A percentile compares a stretch with the other conserved stretches of the same genome.
Conservation (phyloP, 768 basidiomycete genomes). For the Pholiota conissans region DNA sequence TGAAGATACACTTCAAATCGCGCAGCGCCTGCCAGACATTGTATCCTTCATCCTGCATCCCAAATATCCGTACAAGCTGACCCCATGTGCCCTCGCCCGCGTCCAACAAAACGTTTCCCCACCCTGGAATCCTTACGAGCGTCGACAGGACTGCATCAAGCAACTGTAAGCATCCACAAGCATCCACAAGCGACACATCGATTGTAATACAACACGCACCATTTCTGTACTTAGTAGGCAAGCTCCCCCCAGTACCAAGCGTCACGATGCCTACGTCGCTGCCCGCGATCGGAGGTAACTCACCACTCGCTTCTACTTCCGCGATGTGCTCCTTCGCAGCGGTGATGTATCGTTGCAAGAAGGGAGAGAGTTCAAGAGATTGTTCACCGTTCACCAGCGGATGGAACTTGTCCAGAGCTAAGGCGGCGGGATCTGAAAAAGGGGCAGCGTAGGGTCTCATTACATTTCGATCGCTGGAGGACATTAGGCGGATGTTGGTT, state of each 20-base stretch:
- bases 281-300: conserved; percentile 32
- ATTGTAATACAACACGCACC: too few relatives aligned
- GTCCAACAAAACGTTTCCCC: conserved; percentile 81
- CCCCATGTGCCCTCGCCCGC: conserved; percentile 93
- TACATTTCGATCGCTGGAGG: conserved; percentile 36
- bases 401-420: conserved; percentile 40
- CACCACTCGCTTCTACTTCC: conserved; percentile 11
- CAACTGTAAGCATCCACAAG: too few relatives aligned
- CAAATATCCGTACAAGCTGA: conserved; percentile 80
- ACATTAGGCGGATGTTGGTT: conserved; percentile 40
- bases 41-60: conserved; percentile 37
- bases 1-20: conserved; percentile 76
- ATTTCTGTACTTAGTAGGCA: conserved; percentile 86
- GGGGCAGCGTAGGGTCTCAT: conserved; percentile 52
- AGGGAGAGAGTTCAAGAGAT: conserved; percentile 29
- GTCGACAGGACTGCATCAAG: conserved; percentile 66
- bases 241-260: conserved; percentile 86
- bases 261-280: conserved; percentile 70
- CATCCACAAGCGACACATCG: too few relatives aligned
- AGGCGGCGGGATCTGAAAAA: conserved; percentile 25
- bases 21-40: conserved; percentile 61
- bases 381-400: conserved; percentile 27
- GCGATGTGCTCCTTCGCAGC: conserved; percentile 35
- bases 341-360: conserved; percentile 38
- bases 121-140: conserved; percentile 69